Base-by-base conservation (phyloP, 352 stramenopile genomes). In the Bremia lactucae region DNA sequence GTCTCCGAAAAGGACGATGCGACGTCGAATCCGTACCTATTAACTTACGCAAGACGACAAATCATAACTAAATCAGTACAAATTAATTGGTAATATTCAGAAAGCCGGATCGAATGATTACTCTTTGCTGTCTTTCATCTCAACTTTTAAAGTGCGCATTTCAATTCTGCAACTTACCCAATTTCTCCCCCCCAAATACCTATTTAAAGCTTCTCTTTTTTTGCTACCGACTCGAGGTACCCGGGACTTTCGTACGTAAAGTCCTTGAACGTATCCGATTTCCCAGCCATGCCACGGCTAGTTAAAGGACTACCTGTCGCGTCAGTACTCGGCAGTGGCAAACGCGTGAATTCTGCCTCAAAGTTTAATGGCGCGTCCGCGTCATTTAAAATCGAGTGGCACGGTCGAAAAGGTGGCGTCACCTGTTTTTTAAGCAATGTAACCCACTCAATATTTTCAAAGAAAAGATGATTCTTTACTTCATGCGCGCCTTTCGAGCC, bases 311-410 rank as follows among this genome's bases (percentile, higher is more conserved):
- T 65, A n/a, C n/a, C n/a, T n/a, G n/a, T n/a, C n/a, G n/a, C n/a
- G n/a, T 87, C 71, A 29, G 87, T 71, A 0, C 57, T 55, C 20
- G 62, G 55, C 28, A 92, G 49, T 16, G 76, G 59, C 66, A 95
- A 83, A 21, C 72, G 84, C 11, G 81, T 93, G 52, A 95, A 94
- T 46, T 89, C 62, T 15, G 68, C 68, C 44, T 94, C 83, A 46
- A 95, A 95, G 47, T 94, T 95, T 29, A 59, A 72, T 21, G 78
- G 86, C 15, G 77, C 74, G 21, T 72, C 73, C 23, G 68, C 54
- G n/a, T n/a, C n/a, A n/a, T n/a, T n/a, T n/a, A n/a, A n/a, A n/a
- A n/a, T n/a, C n/a, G n/a, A n/a, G n/a, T n/a, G n/a, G n/a, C 70
- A 60, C 31, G 80, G 75, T 49, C 72, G 68, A 45, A 87, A 61